These are phyloP conservation scores for Quercus parvula DNA, from an alignment of 306 rosid genomes.

Conservation along the genomic window DNA sequence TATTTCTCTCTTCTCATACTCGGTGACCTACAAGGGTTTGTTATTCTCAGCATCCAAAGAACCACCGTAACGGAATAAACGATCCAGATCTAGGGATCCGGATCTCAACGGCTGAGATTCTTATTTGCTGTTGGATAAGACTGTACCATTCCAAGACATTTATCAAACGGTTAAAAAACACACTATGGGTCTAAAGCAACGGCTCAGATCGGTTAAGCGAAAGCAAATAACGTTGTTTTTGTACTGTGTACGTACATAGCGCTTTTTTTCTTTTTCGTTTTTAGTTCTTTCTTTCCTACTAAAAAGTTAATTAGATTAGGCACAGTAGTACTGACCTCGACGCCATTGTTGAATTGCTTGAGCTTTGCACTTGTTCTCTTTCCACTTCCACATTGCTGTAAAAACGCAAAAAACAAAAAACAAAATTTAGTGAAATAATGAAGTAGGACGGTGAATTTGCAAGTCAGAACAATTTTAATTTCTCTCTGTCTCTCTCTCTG, in stretches of 20 bases:
- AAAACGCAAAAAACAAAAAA: neutral
- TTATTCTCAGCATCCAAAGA: slow-evolving; percentile 44
- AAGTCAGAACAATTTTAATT: neutral
- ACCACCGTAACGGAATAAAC: slow-evolving; percentile 58
- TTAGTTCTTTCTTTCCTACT: no score
- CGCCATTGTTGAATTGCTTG: slow-evolving; percentile 72
- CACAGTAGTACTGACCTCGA: slow-evolving; percentile 42
- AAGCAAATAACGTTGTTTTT: slow-evolving; percentile 17
- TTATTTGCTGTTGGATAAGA: slow-evolving; percentile 7
- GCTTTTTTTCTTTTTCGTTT: neutral
- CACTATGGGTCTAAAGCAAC: neutral
- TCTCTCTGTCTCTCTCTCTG: neutral
- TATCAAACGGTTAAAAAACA: slow-evolving; percentile 33
- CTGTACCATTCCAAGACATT: neutral
- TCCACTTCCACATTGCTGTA: slow-evolving; percentile 38
- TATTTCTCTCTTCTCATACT: slow-evolving; percentile 24
- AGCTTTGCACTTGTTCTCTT: slow-evolving; percentile 48
- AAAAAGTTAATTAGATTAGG: neutral
- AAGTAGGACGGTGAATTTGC: neutral
- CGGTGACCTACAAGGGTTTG: neutral
- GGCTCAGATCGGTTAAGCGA: slow-evolving; percentile 33
- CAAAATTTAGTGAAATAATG: neutral
- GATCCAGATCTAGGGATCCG: slow-evolving; percentile 56
- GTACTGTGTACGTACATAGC: neutral
- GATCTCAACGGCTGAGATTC: slow-evolving; percentile 52